A percentile compares a stretch with the other conserved stretches of the same genome.
Conservation (phyloP, 2,329 filamentous ascomycete genomes). For the Cladosporium velox region DNA sequence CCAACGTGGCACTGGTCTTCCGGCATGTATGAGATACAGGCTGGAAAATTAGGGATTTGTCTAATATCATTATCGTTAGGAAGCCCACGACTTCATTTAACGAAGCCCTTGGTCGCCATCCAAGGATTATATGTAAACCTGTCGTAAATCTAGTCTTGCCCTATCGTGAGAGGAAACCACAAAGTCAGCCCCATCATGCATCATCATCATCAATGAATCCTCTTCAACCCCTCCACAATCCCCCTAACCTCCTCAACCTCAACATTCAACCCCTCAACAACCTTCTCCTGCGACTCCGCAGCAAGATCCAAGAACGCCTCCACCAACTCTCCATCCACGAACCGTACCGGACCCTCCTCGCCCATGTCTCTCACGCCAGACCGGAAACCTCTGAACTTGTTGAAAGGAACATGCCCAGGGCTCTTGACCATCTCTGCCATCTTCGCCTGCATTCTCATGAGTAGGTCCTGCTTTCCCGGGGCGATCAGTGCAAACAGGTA, state of each 20-base stretch:
- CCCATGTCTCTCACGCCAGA: constrained; percentile 63
- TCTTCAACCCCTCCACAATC: constrained; percentile 54
- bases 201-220: constrained; percentile 15
- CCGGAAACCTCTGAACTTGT: constrained; percentile 77
- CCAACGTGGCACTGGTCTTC: too few species aligned
- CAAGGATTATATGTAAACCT: background rate
- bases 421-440: constrained; percentile 68
- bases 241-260: constrained; percentile 59
- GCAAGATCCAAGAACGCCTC: constrained; percentile 78
- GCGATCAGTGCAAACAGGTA: constrained; percentile 85
- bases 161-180: too few species aligned
- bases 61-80: too few species aligned
- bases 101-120: too few species aligned
- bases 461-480: constrained; percentile 70
- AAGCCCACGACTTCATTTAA: too few species aligned
- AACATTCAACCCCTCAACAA: constrained; percentile 55
- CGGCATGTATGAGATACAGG: too few species aligned
- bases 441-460: constrained; percentile 76
- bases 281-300: constrained; percentile 58
- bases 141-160: background rate
- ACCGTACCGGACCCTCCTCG: constrained; percentile 75
- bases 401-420: constrained; percentile 74
- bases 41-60: too few species aligned
- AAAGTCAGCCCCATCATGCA: background rate
- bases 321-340: constrained; percentile 89